Conservation (phyloP, 257 asterid species). For the Przewalskia tangutica region DNA sequence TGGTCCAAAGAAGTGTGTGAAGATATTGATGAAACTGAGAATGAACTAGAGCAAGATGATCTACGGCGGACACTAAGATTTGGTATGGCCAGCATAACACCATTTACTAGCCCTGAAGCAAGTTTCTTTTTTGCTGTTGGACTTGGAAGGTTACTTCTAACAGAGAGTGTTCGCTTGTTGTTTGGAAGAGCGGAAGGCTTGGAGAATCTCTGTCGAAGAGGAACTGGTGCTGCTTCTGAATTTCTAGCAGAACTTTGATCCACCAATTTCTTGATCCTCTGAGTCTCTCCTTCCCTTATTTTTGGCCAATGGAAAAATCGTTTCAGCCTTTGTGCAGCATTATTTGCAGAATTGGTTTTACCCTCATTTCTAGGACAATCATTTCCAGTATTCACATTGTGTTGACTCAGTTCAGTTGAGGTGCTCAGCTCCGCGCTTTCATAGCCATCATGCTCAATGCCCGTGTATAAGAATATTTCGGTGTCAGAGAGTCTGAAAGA, state of each 20-base stretch:
- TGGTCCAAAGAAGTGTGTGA: conserved; percentile 50
- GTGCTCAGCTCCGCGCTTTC: conserved; percentile 23
- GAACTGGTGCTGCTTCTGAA: conserved; percentile 39
- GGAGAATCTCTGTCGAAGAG: conserved; percentile 64
- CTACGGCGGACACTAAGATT: conserved; percentile 25
- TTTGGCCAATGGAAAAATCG: conserved; percentile 69
- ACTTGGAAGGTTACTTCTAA: conserved; percentile 48
- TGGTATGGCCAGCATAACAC: conserved; percentile 59
- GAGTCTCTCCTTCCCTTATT: conserved; percentile 19
- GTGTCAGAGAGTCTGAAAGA: conserved; percentile 71
- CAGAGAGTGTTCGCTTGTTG: conserved; percentile 70
- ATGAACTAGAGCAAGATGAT: conserved; percentile 73
- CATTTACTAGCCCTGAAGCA: conserved; percentile 59
- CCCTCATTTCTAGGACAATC: conserved; percentile 12
- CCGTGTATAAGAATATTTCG: conserved; percentile 61
- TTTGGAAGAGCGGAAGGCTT: conserved; percentile 38
- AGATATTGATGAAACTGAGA: conserved; percentile 54
- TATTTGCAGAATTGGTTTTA: conserved; percentile 24
- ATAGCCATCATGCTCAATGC: conserved; percentile 43
- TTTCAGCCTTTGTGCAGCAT: conserved; percentile 43
- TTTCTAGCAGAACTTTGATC: conserved; percentile 12
- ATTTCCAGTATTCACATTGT: conserved; percentile 14
- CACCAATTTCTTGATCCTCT: conserved; percentile 22
- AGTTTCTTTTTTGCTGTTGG: conserved; percentile 68
- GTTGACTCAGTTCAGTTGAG: conserved; percentile 34